Evolutionary conservation across 108 stramenopile genomes (phyloP), one percentile per base, ranked within the genome.

Genomic region (Bacterosira constricta): DNA sequence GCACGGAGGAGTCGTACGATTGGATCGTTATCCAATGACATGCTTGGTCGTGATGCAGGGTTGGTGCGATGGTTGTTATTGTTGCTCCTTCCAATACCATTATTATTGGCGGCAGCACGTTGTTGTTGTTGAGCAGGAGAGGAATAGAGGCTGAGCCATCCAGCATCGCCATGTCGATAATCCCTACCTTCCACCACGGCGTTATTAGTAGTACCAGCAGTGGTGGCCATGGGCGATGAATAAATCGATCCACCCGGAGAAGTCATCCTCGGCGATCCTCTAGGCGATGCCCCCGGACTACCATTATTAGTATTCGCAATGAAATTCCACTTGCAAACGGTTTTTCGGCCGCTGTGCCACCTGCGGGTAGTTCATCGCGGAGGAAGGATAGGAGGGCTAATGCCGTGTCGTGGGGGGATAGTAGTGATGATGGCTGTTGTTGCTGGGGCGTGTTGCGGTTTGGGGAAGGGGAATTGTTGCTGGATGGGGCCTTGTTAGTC

Each of bases 331-430:
- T 62, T 39, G 90, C 70, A 66, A 94, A 94, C 3, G 90, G 85
- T 23, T 63, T 59, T 63, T 94, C 93, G 25, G 93, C 88, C 1
- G 79, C 57, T n/a, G 84, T 42, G 1, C 93, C 93, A 6, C 93
- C 93, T 12, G 84, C 87, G 25, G 88, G 85, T 6, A 95, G 72
- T 70, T 92, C 90, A 34, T 81, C 76, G 32, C 87, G 75, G 10
- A 95, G 63, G 75, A 89, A 95, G 31, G 87, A 80, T 35, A 92
- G 84, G 46, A 95, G 68, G 58, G 86, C 85, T 34, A 84, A 69
- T 8, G 90, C 90, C 20, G 85, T 83, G 25, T 95, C 93, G 30
- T 80, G 62, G 34, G 93, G 90, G n/a, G 87, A 73, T 32, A 81
- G 75, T 11, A 79, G 86, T 0, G 71, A 30, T 45, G 45, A 31